Base-by-base conservation (phyloP, 2,329 filamentous ascomycete species). In the Venturia carpophila region DNA sequence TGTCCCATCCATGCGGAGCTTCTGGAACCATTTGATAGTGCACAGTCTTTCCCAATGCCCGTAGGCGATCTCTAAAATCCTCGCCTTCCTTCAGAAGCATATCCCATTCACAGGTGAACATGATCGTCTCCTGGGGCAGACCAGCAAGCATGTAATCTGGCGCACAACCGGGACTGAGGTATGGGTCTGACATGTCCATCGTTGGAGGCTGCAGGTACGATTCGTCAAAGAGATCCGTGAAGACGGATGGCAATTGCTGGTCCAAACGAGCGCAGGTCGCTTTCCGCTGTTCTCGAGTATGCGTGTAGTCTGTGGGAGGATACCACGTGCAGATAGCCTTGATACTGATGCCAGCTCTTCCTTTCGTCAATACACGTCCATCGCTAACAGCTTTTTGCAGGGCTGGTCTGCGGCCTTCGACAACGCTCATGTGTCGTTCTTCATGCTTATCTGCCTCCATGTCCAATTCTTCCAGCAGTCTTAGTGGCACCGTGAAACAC, bases 1-100 rank as follows among this genome's bases (percentile, higher is more conserved):
- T 89, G 70, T 89, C 86, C 81, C 86, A 89, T 0, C 81, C 86
- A 71, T 88, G 86, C 37, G 81, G 79, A 27, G 86, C 85, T 2
- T 79, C 83, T 3, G 78, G 75, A 1, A 88, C 79, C 74, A 85
- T 82, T 34, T 80, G 80, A 69, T 86, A 87, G 63, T 78, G 75
- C 0, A 88, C 82, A 9, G 79, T 78, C 74, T 87, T 88, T 30
- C 77, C 77, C 5, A 84, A 73, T 0, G 78, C 77, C 60, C 77
- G 73, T 10, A 91, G 73, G 24, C 87, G 79, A 63, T 84, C 79
- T 13, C 84, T 81, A 68, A 92, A 87, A 5, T 79, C 77, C 67
- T 87, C 77, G 6, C 83, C 85, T 71, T 87, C 85, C 17, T 80
- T 79, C n/a, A 86, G 76, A 17, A 87, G 75, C 84, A 87, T 87